Evolutionary conservation across 208 protist species (phyloP).

Genomic region (Phytomonas francai): DNA sequence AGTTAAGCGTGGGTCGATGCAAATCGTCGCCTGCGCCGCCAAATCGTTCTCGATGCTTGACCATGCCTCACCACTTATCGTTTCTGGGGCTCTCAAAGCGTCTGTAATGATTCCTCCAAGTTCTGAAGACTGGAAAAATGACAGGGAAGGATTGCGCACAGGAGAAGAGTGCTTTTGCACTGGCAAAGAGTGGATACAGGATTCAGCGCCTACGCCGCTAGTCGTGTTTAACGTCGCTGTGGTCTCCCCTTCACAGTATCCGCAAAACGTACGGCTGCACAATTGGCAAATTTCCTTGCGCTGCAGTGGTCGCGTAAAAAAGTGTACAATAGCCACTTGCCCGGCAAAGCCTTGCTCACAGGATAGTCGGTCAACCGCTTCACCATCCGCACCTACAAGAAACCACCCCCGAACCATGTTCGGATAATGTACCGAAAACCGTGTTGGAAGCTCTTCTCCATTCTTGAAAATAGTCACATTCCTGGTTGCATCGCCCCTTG

Average conservation of each 20-base stretch:
- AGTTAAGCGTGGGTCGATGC: slow-evolving; percentile 70
- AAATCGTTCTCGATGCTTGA: slow-evolving; percentile 24
- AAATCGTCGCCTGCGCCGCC: slow-evolving; percentile 37
- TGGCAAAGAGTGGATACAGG: not conserved
- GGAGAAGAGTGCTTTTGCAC: slow-evolving; percentile 1
- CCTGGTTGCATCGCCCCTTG: slow-evolving; percentile 4
- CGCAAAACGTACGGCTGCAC: not conserved
- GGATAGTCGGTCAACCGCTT: slow-evolving; percentile 44
- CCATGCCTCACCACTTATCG: not conserved
- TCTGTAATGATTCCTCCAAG: not conserved
- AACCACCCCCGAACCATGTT: slow-evolving; percentile 33
- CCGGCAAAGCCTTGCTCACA: slow-evolving; percentile 44
- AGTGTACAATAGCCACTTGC: slow-evolving; percentile 57
- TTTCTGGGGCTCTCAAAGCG: not conserved
- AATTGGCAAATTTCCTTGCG: not conserved
- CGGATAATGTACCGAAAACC: slow-evolving; percentile 40
- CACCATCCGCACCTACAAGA: slow-evolving; percentile 44
- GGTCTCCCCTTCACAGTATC: slow-evolving; percentile 10
- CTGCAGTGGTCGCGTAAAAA: slow-evolving; percentile 22
- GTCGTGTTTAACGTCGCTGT: slow-evolving; percentile 2
- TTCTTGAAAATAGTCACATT: slow-evolving; percentile 47
- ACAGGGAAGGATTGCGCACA: not conserved
- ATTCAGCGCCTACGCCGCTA: slow-evolving; percentile 1
- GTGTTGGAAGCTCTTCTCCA: slow-evolving; percentile 20
- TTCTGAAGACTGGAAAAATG: not conserved